phyloP scores from a whole-genome alignment of 2,329 filamentous ascomycete species.

The Paecilomyces formosus region DNA sequence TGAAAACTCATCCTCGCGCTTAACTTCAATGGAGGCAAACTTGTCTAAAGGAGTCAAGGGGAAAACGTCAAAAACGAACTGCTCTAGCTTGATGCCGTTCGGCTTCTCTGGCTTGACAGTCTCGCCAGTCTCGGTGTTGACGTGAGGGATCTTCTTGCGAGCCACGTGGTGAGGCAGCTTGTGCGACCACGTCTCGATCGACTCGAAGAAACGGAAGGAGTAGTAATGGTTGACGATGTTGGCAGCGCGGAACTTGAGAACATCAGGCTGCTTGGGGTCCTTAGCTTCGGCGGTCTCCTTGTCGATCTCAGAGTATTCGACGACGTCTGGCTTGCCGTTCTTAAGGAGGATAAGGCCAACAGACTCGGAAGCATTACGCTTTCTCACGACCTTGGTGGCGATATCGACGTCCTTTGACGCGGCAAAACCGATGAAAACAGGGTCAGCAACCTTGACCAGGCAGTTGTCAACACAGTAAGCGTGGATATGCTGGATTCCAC shows the following conservation, averaged over 20 bases:
- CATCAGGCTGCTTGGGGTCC: constrained; percentile 68
- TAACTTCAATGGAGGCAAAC: constrained; percentile 94
- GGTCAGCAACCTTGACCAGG: constrained; percentile 97
- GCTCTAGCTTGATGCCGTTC: constrained; percentile 98
- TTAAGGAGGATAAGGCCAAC: constrained; percentile 91
- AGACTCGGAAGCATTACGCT: constrained; percentile 91
- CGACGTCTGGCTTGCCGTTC: constrained; percentile 93
- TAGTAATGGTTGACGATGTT: constrained; percentile 99
- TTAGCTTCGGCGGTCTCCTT: constrained; percentile 78
- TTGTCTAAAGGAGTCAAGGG: constrained; percentile 76
- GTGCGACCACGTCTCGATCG: constrained; percentile 77
- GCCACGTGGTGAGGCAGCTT: constrained; percentile 92
- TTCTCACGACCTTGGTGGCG: constrained; percentile 98
- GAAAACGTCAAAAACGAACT: constrained; percentile 99
- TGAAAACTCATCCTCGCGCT: constrained; percentile 95
- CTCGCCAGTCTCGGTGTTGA: constrained; percentile 69
- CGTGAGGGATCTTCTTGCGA: constrained; percentile 93
- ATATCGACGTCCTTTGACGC: constrained; percentile 86
- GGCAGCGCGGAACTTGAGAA: constrained; percentile 92
- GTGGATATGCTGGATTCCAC: constrained; percentile 90
- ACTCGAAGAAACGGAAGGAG: constrained; percentile 85
- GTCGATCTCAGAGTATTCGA: constrained; percentile 98
- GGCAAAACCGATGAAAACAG: constrained; percentile 88
- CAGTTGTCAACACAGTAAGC: constrained; percentile 99
- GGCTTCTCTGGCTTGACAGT: constrained; percentile 85